Base-by-base conservation (phyloP, 73 alveolate species). In the Paramecium caudatum region DNA sequence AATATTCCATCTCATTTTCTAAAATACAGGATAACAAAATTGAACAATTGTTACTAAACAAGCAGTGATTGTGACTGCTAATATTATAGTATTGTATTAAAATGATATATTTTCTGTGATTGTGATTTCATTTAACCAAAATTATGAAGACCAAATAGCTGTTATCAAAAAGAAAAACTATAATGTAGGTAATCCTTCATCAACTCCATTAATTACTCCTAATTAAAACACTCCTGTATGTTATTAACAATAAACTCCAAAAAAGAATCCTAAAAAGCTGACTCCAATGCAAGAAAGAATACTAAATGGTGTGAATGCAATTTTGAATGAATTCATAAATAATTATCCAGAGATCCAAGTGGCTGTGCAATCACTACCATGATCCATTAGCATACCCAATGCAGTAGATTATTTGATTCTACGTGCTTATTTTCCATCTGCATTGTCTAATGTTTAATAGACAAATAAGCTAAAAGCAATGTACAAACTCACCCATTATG, bases 351-450 rank as follows among this genome's bases (percentile, higher is more conserved):
- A 41, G 34, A 86, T 62, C 93, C 93, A 93, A 23, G 94, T 82
- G 8, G 93, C 92, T 41, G 92, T 82, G 27, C 95, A 93, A 62
- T 93, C 97, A 15, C 92, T 82, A 12, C 97, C 97, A 91, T 93
- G 97, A 91, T 93, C 97, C 47, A 93, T 33, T 30, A 93, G 36
- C 90, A 93, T 85, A 10, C 96, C 96, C 74, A 93, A 93, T 37
- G 96, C 94, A 55, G 93, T 82, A 0, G 95, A 91, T 10, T 93
- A 92, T 16, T 91, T 91, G 43, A 87, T 50, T 55, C 95, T 91
- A 63, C 95, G 83, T 13, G 95, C 88, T 78, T 94, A 90, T 80
- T 91, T 94, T 7, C 97, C 97, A 93, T 93, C 96, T 8, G 91
- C 49, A 46, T 91, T 82, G 37, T 93, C 97, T 43, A 93, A 61